Evolutionary conservation across 129 eudicot genomes (phyloP).

Genomic region (Flaveria ramosissima): DNA sequence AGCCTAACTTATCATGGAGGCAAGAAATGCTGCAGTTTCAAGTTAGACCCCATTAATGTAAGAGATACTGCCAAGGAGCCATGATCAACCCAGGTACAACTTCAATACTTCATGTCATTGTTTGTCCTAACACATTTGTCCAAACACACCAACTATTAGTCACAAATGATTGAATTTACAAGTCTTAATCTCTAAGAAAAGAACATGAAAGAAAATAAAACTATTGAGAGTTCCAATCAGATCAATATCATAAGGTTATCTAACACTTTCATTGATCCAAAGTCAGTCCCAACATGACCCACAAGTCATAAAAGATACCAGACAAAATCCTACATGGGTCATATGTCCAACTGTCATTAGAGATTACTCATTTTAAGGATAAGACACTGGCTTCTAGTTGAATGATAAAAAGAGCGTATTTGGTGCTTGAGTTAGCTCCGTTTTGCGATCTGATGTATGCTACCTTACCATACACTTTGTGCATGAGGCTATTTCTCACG

Average conservation of each 20-base stretch:
- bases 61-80: constrained; percentile 39
- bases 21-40: constrained; percentile 33
- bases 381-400: constrained; percentile 1
- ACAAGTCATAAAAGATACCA: constrained; percentile 12
- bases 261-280: constrained; percentile 10
- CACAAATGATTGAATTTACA: constrained; percentile 16
- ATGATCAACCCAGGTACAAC: constrained; percentile 32
- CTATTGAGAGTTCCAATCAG: background rate
- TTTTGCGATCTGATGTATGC: too few relatives aligned
- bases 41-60: constrained; percentile 28
- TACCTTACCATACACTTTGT: too few relatives aligned
- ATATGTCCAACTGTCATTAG: background rate
- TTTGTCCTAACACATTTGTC: constrained; percentile 30
- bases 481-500: too few relatives aligned
- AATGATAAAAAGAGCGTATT: background rate
- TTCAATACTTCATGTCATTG: constrained; percentile 30
- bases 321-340: constrained; percentile 12
- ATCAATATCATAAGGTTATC: constrained; percentile 20
- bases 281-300: constrained; percentile 25
- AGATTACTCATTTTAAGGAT: constrained; percentile 5
- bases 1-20: constrained; percentile 28
- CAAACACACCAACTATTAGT: constrained; percentile 17
- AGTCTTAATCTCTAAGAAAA: background rate
- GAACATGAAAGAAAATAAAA: background rate
- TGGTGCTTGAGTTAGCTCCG: too few relatives aligned